Percentiles rank a stretch among this genome's conserved stretches.
phyloP scores from a whole-genome alignment of 257 asterid species.

The Anisodus acutangulus region DNA sequence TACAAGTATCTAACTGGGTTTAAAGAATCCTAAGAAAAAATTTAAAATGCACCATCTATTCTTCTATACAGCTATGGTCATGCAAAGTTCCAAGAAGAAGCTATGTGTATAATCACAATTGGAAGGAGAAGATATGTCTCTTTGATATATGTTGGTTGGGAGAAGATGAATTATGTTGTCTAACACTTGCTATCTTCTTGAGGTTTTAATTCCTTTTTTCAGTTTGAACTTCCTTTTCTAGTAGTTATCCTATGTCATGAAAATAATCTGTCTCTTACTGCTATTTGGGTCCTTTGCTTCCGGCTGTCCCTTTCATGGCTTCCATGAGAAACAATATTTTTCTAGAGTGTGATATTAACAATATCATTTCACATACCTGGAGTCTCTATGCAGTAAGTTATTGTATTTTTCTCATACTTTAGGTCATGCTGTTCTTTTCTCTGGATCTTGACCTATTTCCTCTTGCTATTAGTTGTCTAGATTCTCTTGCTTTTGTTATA shows the following conservation, averaged over 20 bases:
- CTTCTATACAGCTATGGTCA: background rate
- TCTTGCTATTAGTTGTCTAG: conserved; percentile 1
- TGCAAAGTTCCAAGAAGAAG: background rate
- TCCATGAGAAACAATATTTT: background rate
- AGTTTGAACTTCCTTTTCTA: conserved; percentile 7
- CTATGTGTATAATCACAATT: background rate
- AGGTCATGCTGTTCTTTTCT: background rate
- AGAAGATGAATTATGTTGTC: background rate
- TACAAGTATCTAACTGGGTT: background rate
- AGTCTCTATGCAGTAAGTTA: background rate
- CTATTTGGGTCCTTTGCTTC: background rate
- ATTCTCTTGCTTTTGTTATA: background rate
- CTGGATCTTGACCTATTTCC: background rate
- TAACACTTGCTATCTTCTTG: background rate
- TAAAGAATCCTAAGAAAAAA: background rate
- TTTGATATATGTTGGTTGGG: background rate
- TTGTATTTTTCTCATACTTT: background rate
- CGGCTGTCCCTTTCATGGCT: background rate
- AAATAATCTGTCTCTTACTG: background rate
- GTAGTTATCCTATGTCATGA: background rate
- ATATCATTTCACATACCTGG: conserved; percentile 18
- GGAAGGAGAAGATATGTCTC: background rate
- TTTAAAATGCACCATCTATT: background rate
- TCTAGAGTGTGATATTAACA: background rate
- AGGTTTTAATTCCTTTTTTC: background rate